These are phyloP conservation scores for Zizania palustris DNA, from an alignment of 202 grass and related monocot species.

Conservation along the genomic window DNA sequence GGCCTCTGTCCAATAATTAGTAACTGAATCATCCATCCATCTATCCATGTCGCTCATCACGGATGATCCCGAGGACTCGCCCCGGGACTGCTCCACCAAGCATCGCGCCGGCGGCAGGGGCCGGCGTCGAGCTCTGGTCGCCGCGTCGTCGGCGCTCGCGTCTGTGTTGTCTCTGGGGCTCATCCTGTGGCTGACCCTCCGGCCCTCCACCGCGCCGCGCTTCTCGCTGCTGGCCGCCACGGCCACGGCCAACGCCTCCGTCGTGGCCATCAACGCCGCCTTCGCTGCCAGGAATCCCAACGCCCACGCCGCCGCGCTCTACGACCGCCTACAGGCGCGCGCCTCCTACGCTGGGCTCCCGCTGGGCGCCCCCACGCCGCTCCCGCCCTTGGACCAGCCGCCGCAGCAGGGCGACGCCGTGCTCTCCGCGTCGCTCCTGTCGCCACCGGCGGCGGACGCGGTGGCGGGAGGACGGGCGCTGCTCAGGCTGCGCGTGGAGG, in stretches of 20 bases:
- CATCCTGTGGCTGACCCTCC: slow-evolving; percentile 75
- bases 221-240: slow-evolving; percentile 63
- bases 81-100: slow-evolving; percentile 70
- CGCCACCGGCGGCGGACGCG: neutral
- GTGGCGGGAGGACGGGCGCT: slow-evolving; percentile 26
- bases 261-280: slow-evolving; percentile 48
- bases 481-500: slow-evolving; percentile 57
- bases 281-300: slow-evolving; percentile 74
- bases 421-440: slow-evolving; percentile 40
- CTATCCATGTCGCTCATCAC: slow-evolving; percentile 54
- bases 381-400: slow-evolving; percentile 59
- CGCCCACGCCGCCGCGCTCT: slow-evolving; percentile 59
- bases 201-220: slow-evolving; percentile 46
- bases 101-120: neutral
- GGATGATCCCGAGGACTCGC: slow-evolving; percentile 44
- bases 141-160: slow-evolving; percentile 27
- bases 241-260: neutral
- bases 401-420: slow-evolving; percentile 43
- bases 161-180: slow-evolving; percentile 50
- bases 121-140: slow-evolving; percentile 20
- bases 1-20: too few species aligned
- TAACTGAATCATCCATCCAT: neutral
- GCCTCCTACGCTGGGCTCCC: slow-evolving; percentile 58
- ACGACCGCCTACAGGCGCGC: slow-evolving; percentile 51
- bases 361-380: slow-evolving; percentile 34